phyloP scores from a whole-genome alignment of 163 green algal species.

The Scenedesmus sp. region DNA sequence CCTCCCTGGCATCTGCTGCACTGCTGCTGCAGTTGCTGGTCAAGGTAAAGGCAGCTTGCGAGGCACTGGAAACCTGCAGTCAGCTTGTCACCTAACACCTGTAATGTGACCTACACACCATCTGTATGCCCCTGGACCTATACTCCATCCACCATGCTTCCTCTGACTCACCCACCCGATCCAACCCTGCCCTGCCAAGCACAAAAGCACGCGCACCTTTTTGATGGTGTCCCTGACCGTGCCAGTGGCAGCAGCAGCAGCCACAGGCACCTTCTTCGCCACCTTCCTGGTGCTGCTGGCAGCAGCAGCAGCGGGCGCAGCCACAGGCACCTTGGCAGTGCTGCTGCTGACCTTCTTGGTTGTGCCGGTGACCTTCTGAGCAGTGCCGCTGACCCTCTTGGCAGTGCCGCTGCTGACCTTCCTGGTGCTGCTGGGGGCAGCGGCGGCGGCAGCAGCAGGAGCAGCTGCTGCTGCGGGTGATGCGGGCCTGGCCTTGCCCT shows the following conservation, averaged over 20 bases:
- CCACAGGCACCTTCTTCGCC: background rate
- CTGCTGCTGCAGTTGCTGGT: too few species aligned
- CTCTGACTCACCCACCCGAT: too few species aligned
- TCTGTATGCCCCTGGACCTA: too few species aligned
- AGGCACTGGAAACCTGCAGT: too few species aligned
- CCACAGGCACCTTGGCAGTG: background rate
- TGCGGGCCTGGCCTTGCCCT: background rate
- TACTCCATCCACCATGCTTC: too few species aligned
- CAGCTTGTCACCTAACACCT: too few species aligned
- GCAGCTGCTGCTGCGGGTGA: conserved; percentile 1
- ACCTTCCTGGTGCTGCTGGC: background rate
- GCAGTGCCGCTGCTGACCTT: conserved; percentile 15
- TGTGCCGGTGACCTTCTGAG: background rate
- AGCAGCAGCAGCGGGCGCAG: too few species aligned
- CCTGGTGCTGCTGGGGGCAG: background rate
- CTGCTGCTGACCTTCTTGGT: background rate
- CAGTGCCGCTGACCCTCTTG: background rate
- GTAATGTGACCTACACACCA: too few species aligned
- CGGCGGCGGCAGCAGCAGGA: background rate
- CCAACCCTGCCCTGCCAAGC: too few species aligned
- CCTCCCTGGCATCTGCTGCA: too few species aligned
- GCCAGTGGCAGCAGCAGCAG: background rate
- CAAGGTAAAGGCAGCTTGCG: too few species aligned
- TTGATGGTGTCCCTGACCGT: conserved; percentile 32
- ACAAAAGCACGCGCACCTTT: background rate